These are phyloP conservation scores for Suhomyces bokatorum DNA, from an alignment of 1,139 yeast species.

Conservation along the genomic window DNA sequence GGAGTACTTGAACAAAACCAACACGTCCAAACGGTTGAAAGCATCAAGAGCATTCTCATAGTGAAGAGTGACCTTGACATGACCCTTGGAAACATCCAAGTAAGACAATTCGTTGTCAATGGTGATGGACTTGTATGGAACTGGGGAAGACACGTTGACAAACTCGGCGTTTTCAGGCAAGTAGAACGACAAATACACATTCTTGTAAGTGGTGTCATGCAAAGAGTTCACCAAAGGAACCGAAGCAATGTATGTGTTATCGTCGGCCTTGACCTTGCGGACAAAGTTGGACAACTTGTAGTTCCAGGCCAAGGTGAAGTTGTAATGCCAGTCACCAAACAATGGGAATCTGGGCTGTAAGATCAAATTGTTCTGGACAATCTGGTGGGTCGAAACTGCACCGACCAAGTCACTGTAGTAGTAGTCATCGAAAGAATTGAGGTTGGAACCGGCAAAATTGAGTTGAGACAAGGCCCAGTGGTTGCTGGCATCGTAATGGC, in stretches of 20 bases:
- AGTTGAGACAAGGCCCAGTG: slow-evolving; percentile 55
- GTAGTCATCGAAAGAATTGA: slow-evolving; percentile 54
- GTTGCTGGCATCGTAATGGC: slow-evolving; percentile 44
- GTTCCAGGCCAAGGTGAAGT: slow-evolving; percentile 94
- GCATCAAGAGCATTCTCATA: slow-evolving; percentile 72
- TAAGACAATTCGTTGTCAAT: slow-evolving; percentile 57
- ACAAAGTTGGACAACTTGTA: slow-evolving; percentile 56
- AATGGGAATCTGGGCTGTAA: slow-evolving; percentile 88
- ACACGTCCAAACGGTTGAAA: slow-evolving; percentile 56
- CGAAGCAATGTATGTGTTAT: slow-evolving; percentile 59
- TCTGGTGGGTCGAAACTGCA: slow-evolving; percentile 80
- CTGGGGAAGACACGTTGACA: slow-evolving; percentile 58
- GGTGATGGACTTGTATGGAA: slow-evolving; percentile 39
- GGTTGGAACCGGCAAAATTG: slow-evolving; percentile 51
- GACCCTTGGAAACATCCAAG: slow-evolving; percentile 78
- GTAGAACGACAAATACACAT: slow-evolving; percentile 60
- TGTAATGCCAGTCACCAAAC: slow-evolving; percentile 95
- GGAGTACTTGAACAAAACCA: slow-evolving; percentile 65
- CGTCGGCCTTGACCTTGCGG: slow-evolving; percentile 35
- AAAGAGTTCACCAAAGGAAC: slow-evolving; percentile 80
- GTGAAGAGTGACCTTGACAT: slow-evolving; percentile 68
- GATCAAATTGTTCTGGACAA: slow-evolving; percentile 50
- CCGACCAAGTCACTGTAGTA: slow-evolving; percentile 91
- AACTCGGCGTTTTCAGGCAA: slow-evolving; percentile 87
- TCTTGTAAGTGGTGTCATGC: slow-evolving; percentile 63